Evolutionary conservation across 805 yeast genomes (phyloP), one percentile per base, ranked within the genome.

Genomic region (Brettanomyces bruxellensis): DNA sequence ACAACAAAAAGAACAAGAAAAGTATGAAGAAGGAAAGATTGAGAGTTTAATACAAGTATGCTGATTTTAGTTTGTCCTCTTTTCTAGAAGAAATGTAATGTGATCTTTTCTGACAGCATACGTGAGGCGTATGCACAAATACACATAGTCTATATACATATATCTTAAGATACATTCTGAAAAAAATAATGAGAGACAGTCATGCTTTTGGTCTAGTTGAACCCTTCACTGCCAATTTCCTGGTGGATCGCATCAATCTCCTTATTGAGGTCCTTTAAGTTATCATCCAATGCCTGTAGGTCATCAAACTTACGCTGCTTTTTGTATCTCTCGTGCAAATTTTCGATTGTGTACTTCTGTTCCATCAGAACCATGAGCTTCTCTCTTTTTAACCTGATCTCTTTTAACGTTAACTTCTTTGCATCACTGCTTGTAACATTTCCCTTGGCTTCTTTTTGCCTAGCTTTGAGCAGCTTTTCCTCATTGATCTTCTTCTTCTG

Each of bases 311-410:
- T 77, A 40, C 97, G 66, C 44, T 75, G 79, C 52, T 71, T 73
- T 49, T 81, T 85, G 35, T 82, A 78, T 12, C 73, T 78, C 2
- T 71, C 69, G 25, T 86, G 73, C 75, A 83, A 76, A 13, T 78
- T 72, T 48, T 78, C 76, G 3, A 91, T 80, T 49, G 91, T 63
- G 53, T 76, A 90, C 54, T 73, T 71, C 56, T 90, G 98, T 59
- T 90, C 98, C 49, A 83, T 83, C 57, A 88, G 65, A 9, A 91
- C 96, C 83, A 90, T 85, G 48, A 90, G 65, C 52, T 83, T 82
- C 53, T 88, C 91, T 41, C 93, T 65, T 25, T 71, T 64, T 43
- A 72, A 72, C 39, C 89, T 70, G 8, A 84, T 74, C 51, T 81
- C 75, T 44, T 62, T 66, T 54, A 75, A 72, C 4, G 81, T 71